These are phyloP conservation scores for Xanthoconium purpureum DNA, from an alignment of 768 basidiomycete genomes.

Conservation along the genomic window DNA sequence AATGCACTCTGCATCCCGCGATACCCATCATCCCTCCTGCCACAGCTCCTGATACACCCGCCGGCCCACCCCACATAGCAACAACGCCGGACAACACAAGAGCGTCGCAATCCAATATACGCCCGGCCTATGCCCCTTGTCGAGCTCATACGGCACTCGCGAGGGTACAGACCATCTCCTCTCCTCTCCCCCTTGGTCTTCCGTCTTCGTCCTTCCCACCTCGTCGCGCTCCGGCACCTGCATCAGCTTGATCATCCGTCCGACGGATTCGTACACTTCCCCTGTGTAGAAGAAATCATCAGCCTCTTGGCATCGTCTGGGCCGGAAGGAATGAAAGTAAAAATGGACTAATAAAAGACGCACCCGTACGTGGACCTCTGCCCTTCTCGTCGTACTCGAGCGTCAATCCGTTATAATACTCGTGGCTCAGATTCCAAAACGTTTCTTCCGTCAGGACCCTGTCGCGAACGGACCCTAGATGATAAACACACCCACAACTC, in stretches of 20 bases:
- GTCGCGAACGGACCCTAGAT: slow-evolving; percentile 16
- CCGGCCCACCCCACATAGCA: slow-evolving; percentile 11
- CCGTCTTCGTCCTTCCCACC: not conserved
- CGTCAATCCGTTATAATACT: slow-evolving; percentile 19
- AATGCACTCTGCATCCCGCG: no score
- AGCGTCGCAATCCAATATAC: slow-evolving; percentile 9
- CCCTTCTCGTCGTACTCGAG: slow-evolving; percentile 15
- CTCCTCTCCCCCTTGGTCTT: not conserved
- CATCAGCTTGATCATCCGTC: slow-evolving; percentile 21
- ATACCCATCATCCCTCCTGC: slow-evolving; percentile 10
- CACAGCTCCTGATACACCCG: slow-evolving; percentile 12
- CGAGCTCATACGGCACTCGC: slow-evolving; percentile 14
- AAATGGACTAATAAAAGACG: not conserved
- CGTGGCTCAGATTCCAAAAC: slow-evolving; percentile 19
- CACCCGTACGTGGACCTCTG: slow-evolving; percentile 12
- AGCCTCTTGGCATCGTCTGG: not conserved
- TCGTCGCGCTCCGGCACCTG: slow-evolving; percentile 9
- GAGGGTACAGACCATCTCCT: slow-evolving; percentile 5
- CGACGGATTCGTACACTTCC: slow-evolving; percentile 23
- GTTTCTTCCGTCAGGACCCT: slow-evolving; percentile 7
- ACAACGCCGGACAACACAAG: slow-evolving; percentile 11
- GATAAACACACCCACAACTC: no score
- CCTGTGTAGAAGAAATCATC: slow-evolving; percentile 5
- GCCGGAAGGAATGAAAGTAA: not conserved
- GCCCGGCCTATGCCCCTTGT: not conserved